A percentile compares a stretch with the other conserved stretches of the same genome.
Evolutionary conservation across 208 protist genomes (phyloP).

Genomic region (Leishmania tropica): DNA sequence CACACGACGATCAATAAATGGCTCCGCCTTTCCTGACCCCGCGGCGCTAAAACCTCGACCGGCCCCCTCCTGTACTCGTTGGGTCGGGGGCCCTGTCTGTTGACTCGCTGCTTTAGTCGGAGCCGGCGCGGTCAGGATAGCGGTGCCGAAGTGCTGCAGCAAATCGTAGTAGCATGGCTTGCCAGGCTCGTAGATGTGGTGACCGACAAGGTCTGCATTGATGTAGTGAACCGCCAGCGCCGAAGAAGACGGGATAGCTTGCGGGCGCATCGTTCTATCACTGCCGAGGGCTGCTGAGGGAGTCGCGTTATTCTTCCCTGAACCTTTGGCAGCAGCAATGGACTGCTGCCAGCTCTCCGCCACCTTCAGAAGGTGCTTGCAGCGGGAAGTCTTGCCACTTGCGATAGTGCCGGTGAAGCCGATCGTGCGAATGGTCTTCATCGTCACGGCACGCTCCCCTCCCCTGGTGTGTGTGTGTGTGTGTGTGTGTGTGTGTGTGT

Average conservation of each 20-base stretch:
- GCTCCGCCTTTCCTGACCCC: background rate
- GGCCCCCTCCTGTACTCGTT: background rate
- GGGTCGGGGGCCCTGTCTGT: background rate
- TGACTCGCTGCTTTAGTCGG: background rate
- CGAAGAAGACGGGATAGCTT: conserved; percentile 6
- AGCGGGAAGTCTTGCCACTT: conserved; percentile 76
- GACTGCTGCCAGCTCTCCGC: conserved; percentile 22
- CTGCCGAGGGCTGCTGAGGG: background rate
- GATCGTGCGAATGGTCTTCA: conserved; percentile 37
- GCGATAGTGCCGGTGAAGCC: conserved; percentile 86
- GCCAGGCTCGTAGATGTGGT: conserved; percentile 71
- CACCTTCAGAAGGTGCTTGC: conserved; percentile 49
- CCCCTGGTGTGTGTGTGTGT: background rate
- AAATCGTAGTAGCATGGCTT: conserved; percentile 70
- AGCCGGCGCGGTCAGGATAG: conserved; percentile 35
- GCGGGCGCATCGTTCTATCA: background rate
- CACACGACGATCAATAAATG: conserved; percentile 52
- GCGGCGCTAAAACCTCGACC: background rate
- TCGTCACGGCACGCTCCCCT: background rate
- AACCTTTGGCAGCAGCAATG: too few relatives aligned
- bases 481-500: background rate
- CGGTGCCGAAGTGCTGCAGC: conserved; percentile 54
- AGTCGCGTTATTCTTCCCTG: background rate
- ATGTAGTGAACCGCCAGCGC: conserved; percentile 44
- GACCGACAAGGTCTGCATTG: conserved; percentile 70